These are phyloP conservation scores for Hanseniaspora uvarum DNA, from an alignment of 1,139 yeast genomes.

Conservation along the genomic window DNA sequence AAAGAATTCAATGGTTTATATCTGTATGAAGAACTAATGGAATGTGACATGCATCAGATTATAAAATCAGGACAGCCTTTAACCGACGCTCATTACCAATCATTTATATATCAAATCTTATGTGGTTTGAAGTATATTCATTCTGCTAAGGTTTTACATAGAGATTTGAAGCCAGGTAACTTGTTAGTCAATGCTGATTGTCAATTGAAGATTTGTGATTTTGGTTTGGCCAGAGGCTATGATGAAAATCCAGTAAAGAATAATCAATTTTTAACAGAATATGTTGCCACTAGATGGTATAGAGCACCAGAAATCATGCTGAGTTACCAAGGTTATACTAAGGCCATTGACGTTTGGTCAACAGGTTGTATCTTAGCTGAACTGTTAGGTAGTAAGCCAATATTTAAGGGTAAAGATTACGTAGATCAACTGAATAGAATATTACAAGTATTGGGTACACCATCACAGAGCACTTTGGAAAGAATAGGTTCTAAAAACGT, in stretches of 20 bases:
- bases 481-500: constrained; percentile 85
- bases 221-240: constrained; percentile 94
- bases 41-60: constrained; percentile 95
- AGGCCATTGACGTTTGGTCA: constrained; percentile 95
- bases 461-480: constrained; percentile 68
- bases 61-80: constrained; percentile 87
- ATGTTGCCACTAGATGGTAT: constrained; percentile 97
- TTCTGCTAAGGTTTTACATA: constrained; percentile 87
- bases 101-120: constrained; percentile 79
- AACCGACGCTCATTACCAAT: constrained; percentile 90
- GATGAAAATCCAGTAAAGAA: constrained; percentile 74
- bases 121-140: constrained; percentile 92
- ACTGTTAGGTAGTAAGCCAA: constrained; percentile 79
- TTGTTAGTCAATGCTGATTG: constrained; percentile 90
- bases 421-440: constrained; percentile 92
- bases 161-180: constrained; percentile 93
- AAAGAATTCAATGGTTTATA: constrained; percentile 82
- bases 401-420: constrained; percentile 88
- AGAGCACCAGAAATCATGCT: constrained; percentile 97
- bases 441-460: constrained; percentile 77
- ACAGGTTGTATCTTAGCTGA: constrained; percentile 96
- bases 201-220: constrained; percentile 90
- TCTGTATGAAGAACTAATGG: constrained; percentile 90
- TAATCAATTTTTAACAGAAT: constrained; percentile 87
- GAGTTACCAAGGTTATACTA: constrained; percentile 82